phyloP scores from a whole-genome alignment of 208 protist genomes.

The Acanthamoeba castellanii region DNA sequence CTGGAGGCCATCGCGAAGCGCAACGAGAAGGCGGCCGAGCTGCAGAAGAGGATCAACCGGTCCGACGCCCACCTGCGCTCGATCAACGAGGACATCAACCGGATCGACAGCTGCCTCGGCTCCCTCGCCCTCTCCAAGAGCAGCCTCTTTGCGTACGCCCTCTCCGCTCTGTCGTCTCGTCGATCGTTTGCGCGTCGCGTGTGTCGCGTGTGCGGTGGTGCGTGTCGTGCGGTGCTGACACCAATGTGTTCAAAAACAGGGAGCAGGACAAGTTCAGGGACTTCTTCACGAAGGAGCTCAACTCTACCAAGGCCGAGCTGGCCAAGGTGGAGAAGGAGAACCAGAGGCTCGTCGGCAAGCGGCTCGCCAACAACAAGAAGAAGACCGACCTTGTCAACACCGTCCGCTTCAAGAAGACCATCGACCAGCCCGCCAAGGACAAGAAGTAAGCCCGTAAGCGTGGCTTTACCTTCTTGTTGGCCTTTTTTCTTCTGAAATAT shows the following conservation, averaged over 20 bases:
- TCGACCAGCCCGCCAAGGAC: no score
- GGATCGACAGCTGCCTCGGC: slow-evolving; percentile 26
- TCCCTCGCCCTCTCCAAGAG: background rate
- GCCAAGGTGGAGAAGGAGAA: background rate
- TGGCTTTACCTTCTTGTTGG: no score
- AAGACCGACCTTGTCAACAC: background rate
- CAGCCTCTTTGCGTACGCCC: background rate
- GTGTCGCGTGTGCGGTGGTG: no score
- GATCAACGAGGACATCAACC: background rate
- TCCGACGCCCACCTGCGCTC: background rate
- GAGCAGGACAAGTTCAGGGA: background rate
- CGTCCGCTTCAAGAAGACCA: background rate
- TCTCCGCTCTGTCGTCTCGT: no score
- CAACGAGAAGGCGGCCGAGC: background rate
- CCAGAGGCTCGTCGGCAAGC: background rate
- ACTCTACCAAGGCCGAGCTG: background rate
- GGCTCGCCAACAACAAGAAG: background rate
- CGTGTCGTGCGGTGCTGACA: no score
- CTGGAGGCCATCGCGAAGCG: background rate
- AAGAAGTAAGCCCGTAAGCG: no score
- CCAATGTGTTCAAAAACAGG: background rate
- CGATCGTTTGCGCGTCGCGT: no score
- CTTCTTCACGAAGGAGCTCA: slow-evolving; percentile 21
- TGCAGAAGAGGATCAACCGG: background rate
- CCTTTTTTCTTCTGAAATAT: no score